phyloP scores from a whole-genome alignment of 169 alveolate genomes.

The Pseudocohnilembus persalinus region DNA sequence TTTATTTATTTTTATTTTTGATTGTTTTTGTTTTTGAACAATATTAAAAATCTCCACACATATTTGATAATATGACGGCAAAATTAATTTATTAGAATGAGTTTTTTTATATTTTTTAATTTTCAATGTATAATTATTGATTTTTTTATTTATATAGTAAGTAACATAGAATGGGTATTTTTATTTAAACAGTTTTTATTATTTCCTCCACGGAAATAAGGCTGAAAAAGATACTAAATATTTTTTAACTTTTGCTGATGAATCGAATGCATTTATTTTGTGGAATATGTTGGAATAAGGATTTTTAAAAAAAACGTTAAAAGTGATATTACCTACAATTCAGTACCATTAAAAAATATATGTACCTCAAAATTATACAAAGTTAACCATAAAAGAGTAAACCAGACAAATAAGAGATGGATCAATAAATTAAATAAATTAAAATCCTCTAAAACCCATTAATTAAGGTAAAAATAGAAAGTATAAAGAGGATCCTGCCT shows the following conservation, averaged over 20 bases:
- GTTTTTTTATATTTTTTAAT: too few relatives aligned
- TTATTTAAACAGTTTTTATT: conserved; percentile 22
- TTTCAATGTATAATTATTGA: too few relatives aligned
- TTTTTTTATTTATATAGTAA: too few relatives aligned
- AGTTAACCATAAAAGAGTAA: background rate
- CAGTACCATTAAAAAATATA: background rate
- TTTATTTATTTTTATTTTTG: too few relatives aligned
- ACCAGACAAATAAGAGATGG: background rate
- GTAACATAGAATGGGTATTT: too few relatives aligned
- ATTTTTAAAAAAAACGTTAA: background rate
- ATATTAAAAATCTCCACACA: too few relatives aligned
- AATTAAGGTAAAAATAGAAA: background rate
- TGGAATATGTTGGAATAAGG: conserved; percentile 25
- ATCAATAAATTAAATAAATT: too few relatives aligned
- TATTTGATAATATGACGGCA: too few relatives aligned
- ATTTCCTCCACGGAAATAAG: conserved; percentile 13
- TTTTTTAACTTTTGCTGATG: conserved; percentile 31
- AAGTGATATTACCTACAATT: background rate
- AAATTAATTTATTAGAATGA: too few relatives aligned
- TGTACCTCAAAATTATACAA: background rate
- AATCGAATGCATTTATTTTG: conserved; percentile 1
- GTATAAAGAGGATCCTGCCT: background rate
- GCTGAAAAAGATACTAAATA: conserved; percentile 30
- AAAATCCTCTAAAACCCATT: conserved; percentile 2
- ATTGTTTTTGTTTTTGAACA: too few relatives aligned